Evolutionary conservation across 192 early-diverging fungal species (phyloP), one percentile per base, ranked within the genome.

Genomic region (Dissophora ornata): DNA sequence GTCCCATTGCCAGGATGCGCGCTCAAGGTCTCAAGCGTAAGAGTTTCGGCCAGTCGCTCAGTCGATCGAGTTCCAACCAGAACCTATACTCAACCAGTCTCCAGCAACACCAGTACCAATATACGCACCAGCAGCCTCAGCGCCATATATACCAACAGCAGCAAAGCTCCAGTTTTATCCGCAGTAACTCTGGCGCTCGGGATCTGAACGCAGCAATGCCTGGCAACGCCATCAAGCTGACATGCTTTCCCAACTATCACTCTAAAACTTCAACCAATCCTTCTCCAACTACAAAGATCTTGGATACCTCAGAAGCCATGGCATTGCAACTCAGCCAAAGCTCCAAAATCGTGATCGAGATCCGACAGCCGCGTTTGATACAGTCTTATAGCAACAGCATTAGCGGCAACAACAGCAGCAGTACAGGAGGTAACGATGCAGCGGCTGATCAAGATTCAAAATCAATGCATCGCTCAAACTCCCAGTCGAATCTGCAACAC

Each of bases 341-440:
- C 30, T 65, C 70, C 38, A 74, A 65, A 22, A 44, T 74, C 25
- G 62, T 74, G 47, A 74, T 74, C 19, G 70, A 74, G 41, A 74
- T 74, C 26, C 22, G 26, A 26, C 70, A 74, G 30, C 70, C 70
- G 11, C 62, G 62, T n/a, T 32, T 36, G 12, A 26, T 53, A 0
- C 70, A 74, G 9, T 57, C 70, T 0, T 74, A 64, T 28, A 32
- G 51, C 29, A 22, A n/a, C 0, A 29, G 30, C 46, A n/a, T 9
- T 1, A 47, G 30, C 26, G 15, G 41, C 16, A 18, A 24, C 22
- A 12, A 18, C 58, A 47, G 46, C 46, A 47, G 7, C 46, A 21
- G 1, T 21, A 47, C 7, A 15, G 46, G 46, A 19, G 50, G 36
- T 38, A 38, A 38, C 36, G 36, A n/a, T n/a, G 36, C 36, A 38